These are phyloP conservation scores for Lepiota venenata DNA, from an alignment of 768 basidiomycete species.

Conservation along the genomic window DNA sequence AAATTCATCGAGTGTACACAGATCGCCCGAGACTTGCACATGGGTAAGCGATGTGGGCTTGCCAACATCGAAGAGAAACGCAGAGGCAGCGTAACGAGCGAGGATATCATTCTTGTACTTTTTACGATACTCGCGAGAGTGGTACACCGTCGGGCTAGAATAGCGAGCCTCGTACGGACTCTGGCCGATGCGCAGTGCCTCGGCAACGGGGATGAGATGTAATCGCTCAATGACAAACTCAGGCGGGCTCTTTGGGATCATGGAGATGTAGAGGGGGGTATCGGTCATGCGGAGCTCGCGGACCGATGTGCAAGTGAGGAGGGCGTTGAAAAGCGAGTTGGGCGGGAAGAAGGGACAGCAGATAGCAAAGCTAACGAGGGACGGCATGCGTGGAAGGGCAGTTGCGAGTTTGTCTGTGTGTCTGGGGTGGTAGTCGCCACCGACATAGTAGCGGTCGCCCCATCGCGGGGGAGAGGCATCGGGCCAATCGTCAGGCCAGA, in stretches of 20 bases:
- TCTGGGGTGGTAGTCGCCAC: slow-evolving; percentile 32
- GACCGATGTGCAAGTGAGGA: slow-evolving; percentile 31
- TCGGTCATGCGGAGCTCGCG: slow-evolving; percentile 34
- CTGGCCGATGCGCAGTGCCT: slow-evolving; percentile 39
- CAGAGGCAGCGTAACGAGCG: slow-evolving; percentile 25
- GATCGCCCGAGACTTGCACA: slow-evolving; percentile 36
- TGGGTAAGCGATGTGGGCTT: slow-evolving; percentile 27
- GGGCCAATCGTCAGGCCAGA: slow-evolving; percentile 45
- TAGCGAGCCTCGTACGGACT: slow-evolving; percentile 35
- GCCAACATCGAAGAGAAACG: slow-evolving; percentile 28
- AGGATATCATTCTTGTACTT: slow-evolving; percentile 32
- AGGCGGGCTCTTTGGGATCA: slow-evolving; percentile 27
- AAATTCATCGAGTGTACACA: slow-evolving; percentile 29
- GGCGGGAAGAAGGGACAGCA: slow-evolving; percentile 39
- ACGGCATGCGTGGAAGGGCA: slow-evolving; percentile 33
- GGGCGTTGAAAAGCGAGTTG: slow-evolving; percentile 29
- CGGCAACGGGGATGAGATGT: slow-evolving; percentile 34
- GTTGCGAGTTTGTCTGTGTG: slow-evolving; percentile 33
- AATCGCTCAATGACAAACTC: slow-evolving; percentile 30
- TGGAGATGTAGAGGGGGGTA: slow-evolving; percentile 34
- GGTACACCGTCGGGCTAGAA: slow-evolving; percentile 29
- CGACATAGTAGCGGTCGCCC: slow-evolving; percentile 31
- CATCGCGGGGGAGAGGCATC: slow-evolving; percentile 36
- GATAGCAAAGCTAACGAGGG: slow-evolving; percentile 31
- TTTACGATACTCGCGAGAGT: slow-evolving; percentile 35